Conservation (phyloP, 345 rosid species). For the Cardiospermum halicacabum region DNA sequence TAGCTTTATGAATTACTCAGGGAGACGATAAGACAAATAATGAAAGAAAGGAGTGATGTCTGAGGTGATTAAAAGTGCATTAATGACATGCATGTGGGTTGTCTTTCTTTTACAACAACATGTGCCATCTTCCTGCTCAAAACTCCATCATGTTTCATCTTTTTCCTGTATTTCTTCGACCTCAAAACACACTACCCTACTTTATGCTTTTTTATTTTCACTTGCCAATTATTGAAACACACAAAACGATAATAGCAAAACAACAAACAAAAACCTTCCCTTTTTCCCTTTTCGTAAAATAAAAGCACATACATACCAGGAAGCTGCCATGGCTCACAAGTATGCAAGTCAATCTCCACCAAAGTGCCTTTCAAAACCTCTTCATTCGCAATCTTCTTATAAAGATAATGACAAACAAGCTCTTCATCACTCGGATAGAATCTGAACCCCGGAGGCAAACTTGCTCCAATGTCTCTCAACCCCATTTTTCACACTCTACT, state of each 20-base stretch:
- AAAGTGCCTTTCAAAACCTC: slow-evolving; percentile 62
- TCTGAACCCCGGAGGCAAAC: slow-evolving; percentile 93
- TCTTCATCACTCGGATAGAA: slow-evolving; percentile 97
- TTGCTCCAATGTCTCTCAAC: slow-evolving; percentile 88
- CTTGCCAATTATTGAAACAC: background rate
- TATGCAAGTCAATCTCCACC: slow-evolving; percentile 89
- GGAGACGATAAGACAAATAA: too few species aligned
- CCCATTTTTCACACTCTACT: slow-evolving; percentile 40
- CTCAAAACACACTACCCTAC: slow-evolving; percentile 5
- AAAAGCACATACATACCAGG: slow-evolving; percentile 50
- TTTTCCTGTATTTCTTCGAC: slow-evolving; percentile 12
- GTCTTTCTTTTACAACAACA: slow-evolving; percentile 9
- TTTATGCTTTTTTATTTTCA: slow-evolving; percentile 7
- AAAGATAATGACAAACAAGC: slow-evolving; percentile 90
- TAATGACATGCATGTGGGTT: background rate
- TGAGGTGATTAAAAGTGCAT: background rate
- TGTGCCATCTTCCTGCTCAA: slow-evolving; percentile 9
- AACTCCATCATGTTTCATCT: slow-evolving; percentile 10
- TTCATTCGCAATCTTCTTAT: slow-evolving; percentile 70
- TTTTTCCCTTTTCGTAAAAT: too few species aligned
- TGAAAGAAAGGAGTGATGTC: too few species aligned
- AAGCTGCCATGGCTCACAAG: slow-evolving; percentile 99
- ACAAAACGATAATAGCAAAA: background rate
- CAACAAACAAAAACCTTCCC: too few species aligned
- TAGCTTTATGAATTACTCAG: too few species aligned